These are phyloP conservation scores for Trematosphaeria pertusa DNA, from an alignment of 2,329 filamentous ascomycete genomes.

Conservation along the genomic window DNA sequence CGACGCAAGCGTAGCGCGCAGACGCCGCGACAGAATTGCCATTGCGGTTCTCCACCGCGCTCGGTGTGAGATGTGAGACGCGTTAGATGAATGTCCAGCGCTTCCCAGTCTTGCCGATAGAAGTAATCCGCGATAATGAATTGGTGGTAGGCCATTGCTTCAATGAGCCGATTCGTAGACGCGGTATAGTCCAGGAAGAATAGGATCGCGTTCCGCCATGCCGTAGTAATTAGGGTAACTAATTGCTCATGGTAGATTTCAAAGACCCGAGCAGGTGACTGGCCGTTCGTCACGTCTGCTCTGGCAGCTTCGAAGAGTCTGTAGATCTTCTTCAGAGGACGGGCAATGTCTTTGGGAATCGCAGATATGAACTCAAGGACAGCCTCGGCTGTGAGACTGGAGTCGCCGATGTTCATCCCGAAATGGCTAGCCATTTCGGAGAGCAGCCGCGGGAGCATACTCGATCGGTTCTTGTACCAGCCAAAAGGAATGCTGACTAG, in stretches of 20 bases:
- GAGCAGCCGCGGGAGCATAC: neutral
- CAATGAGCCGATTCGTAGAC: neutral
- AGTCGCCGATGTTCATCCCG: neutral
- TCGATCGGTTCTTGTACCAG: neutral
- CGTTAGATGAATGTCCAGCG: neutral
- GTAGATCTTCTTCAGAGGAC: neutral
- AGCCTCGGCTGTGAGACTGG: neutral
- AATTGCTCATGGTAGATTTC: neutral
- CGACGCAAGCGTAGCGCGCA: neutral
- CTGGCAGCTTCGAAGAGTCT: neutral
- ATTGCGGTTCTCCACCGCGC: neutral
- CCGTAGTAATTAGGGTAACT: neutral
- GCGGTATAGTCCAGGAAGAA: neutral
- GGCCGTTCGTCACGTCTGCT: neutral
- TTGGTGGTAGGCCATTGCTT: neutral
- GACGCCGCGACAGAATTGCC: neutral
- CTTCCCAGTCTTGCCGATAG: neutral
- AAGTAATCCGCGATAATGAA: neutral
- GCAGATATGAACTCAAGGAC: neutral
- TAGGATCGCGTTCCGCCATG: neutral
- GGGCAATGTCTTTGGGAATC: neutral
- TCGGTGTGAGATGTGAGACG: neutral
- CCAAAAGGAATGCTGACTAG: neutral
- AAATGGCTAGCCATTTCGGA: neutral
- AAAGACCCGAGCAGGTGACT: neutral